Base-by-base conservation (phyloP, 345 rosid species). In the Eucalyptus sideroxylon region DNA sequence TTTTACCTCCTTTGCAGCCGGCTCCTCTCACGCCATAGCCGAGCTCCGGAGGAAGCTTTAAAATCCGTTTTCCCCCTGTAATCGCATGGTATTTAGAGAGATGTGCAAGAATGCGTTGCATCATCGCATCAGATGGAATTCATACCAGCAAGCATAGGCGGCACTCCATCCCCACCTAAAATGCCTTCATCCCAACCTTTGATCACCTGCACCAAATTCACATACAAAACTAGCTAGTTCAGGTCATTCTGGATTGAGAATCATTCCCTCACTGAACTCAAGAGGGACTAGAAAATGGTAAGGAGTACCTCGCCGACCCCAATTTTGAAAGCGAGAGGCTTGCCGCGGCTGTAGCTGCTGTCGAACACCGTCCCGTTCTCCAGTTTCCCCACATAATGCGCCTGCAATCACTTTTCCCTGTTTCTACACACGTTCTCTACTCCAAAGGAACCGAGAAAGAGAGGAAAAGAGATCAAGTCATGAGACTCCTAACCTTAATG, bases 111-210 rank as follows among this genome's bases (percentile, higher is more conserved):
- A 34, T 19, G 23, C 19, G 40, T 9, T 23, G 31, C 26, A 23
- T 77, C 85, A 77, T 77, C 47, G 44, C 47, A 50, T 31, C 44
- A 42, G 55, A 86, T 34, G 56, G 62, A 44, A 23, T 9, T 6
- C 88, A 49, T 95, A 97, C 99, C 99, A 1, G 97, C 94, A 90
- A 95, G 97, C 99, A 97, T 96, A 3, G 99, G 96, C 92, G 99
- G 97, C 91, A 97, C 87, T 87, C 98, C 98, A 69, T 96, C 97
- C 88, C 97, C 95, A 62, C 99, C 99, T 62, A 96, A 49, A 82
- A 97, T 96, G 21, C 99, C 99, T 89, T 93, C 93, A 81, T 97
- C 99, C 99, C 99, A 97, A 45, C 99, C 99, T 93, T 91, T 95
- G 40, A 97, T 97, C 59, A 96, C 98, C 99, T 97, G 62, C 89